Base-by-base conservation (phyloP, 345 rosid species). In the Lepidium aucheri region DNA sequence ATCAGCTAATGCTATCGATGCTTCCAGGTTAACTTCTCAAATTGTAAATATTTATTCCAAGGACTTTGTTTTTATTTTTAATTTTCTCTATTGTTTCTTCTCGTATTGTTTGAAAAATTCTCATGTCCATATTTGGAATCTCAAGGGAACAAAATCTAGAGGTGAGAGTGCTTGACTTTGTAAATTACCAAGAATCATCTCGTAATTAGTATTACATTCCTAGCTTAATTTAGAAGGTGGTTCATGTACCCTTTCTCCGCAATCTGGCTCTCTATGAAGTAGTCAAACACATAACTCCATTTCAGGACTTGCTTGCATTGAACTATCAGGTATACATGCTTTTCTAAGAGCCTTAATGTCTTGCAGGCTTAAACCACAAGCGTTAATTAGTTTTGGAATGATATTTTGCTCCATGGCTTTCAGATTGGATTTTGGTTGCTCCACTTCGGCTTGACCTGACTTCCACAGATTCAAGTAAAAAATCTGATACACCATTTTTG, bases 231-330 rank as follows among this genome's bases (percentile, higher is more conserved):
- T 24, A 11, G 36, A 49, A 15, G 60, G 34, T 49, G 45, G 1
- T 15, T 14, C 6, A 56, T 8, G 53, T 72, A 64, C 9, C 41
- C 15, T 44, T 47, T 57, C 76, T 64, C 64, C 0, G 60, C 38
- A 8, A 1, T 47, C 6, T 57, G 60, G 45, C 49, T 40, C 32
- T 64, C 11, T 16, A 56, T 12, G 40, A 49, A 49, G 17, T 49
- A 56, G 13, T 14, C 65, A 22, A 18, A 72, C 8, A 56, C 53
- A 22, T 0, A 30, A 17, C 65, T 46, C 76, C 76, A 72, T 57
- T 72, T 72, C 22, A 64, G n/a, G 18, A 72, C 53, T 14, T 11
- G 46, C 2, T 38, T 33, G 53, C 70, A 64, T 17, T 57, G 76
- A 39, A 64, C 53, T 30, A 6, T 9, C n/a, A 0, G 56, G 59